Base-by-base conservation (phyloP, 2,329 filamentous ascomycete genomes). In the Sporothrix sp. region DNA sequence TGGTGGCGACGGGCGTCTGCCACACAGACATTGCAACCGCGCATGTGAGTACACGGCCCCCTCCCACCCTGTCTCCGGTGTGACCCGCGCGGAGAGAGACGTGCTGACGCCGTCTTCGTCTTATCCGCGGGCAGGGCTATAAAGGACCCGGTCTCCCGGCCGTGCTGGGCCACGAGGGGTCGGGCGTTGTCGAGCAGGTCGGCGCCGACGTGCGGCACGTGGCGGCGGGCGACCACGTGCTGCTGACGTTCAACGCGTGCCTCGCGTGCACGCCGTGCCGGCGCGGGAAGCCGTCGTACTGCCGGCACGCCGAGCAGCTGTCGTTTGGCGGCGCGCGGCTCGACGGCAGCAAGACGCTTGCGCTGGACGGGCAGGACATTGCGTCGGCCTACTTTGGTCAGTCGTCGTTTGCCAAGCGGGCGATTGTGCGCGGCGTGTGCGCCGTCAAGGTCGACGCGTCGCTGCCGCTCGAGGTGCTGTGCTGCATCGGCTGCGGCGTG, bases 131-230 rank as follows among this genome's bases (percentile, higher is more conserved):
- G 10, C 6, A 30, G 25, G 23, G 25, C 9, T 16, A 28, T 16
- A 30, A 43, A 13, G 39, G 39, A 14, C 39, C 39, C 23, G 39
- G 39, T 10, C 39, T 43, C 23, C 39, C 39, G 13, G 39, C 39
- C 16, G 39, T 43, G 14, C 39, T 43, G 8, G 39, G 39, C 23
- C 39, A 43, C n/a, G 27, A 47, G 49, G 79, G 89, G 32, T 79
- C 94, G 21, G 88, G 86, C 58, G 84, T 95, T 57, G 87, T 93
- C 55, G 88, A 88, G 63, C 87, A 66, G 87, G 87, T 60, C 77
- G 95, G 50, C 59, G 52, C 55, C 4, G 35, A 46, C 16, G 57
- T 66, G 28, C 58, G 57, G 37, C 50, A 33, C 21, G 46, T 50
- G 18, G 25, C 59, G 36, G 54, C 58, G 2, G 66, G 66, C 13